A percentile compares a stretch with the other conserved stretches of the same genome.
phyloP scores from a whole-genome alignment of 1,284 basidiomycete species.

The Taiwanofungus camphoratus region DNA sequence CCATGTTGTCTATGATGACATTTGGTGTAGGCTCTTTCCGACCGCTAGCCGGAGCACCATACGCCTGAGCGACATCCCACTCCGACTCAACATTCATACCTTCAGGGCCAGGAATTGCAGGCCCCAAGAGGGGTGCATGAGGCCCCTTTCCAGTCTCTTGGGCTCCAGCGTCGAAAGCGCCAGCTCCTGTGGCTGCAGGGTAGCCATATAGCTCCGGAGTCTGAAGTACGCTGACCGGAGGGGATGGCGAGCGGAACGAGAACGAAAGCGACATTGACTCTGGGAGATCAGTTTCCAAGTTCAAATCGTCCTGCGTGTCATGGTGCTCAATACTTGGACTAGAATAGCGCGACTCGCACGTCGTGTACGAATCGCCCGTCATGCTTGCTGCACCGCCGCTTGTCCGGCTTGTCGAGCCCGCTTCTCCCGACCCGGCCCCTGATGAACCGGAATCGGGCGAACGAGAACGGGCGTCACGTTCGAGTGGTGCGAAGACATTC shows the following conservation, averaged over 20 bases:
- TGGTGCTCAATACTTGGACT: conserved; percentile 17
- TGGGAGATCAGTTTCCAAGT: not conserved
- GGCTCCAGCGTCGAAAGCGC: not conserved
- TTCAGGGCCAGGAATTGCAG: conserved; percentile 4
- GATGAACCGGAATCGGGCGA: conserved; percentile 8
- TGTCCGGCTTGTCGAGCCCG: conserved; percentile 10
- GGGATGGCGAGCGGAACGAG: conserved; percentile 14
- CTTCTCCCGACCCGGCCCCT: not conserved
- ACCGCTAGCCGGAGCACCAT: conserved; percentile 18
- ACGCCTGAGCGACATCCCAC: conserved; percentile 25
- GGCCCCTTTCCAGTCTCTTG: conserved; percentile 3
- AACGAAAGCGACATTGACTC: conserved; percentile 9
- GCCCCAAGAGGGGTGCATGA: not conserved
- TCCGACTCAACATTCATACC: conserved; percentile 16
- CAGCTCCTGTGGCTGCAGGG: not conserved
- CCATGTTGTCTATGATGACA: conserved; percentile 14
- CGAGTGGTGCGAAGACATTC: conserved; percentile 15
- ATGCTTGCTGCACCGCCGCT: conserved; percentile 24
- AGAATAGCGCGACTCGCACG: conserved; percentile 28
- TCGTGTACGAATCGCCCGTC: conserved; percentile 25
- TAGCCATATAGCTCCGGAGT: conserved; percentile 17
- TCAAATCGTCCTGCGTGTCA: conserved; percentile 7
- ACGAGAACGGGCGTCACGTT: conserved; percentile 3
- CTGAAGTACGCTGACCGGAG: conserved; percentile 17
- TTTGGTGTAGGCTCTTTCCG: conserved; percentile 8